Percentiles rank a stretch among this genome's conserved stretches.
phyloP scores from a whole-genome alignment of 805 yeast genomes.

The Candida lessepsii region DNA sequence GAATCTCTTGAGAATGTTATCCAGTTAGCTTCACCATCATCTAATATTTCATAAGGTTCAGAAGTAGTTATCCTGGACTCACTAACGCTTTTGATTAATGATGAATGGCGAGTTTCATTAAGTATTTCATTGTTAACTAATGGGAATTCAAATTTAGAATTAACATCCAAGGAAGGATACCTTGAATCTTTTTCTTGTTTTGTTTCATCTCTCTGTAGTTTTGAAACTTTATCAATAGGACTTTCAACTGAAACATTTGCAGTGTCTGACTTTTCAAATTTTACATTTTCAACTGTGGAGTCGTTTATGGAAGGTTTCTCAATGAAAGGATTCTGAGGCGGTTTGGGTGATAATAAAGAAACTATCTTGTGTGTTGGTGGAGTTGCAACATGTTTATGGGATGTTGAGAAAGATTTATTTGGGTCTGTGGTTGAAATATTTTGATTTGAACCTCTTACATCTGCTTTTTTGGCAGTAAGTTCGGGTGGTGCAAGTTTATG shows the following conservation, averaged over 20 bases:
- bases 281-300: no score
- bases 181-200: slow-evolving; percentile 4
- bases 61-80: slow-evolving; percentile 7
- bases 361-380: not conserved
- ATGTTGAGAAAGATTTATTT: no score
- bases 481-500: no score
- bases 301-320: no score
- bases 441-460: no score
- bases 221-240: no score
- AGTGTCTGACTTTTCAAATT: no score
- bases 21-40: slow-evolving; percentile 27
- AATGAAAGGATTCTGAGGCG: no score
- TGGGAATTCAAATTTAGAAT: slow-evolving; percentile 32
- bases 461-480: no score
- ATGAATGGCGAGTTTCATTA: slow-evolving; percentile 4
- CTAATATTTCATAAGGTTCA: slow-evolving; percentile 2
- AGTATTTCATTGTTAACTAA: not conserved
- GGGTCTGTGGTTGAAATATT: no score
- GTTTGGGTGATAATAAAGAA: slow-evolving; percentile 7
- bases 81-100: slow-evolving; percentile 9
- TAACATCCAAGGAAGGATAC: slow-evolving; percentile 22
- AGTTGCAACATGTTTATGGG: not conserved
- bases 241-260: no score
- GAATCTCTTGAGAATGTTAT: slow-evolving; percentile 20
- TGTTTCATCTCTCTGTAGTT: no score